phyloP scores from a whole-genome alignment of 192 early-diverging fungal species.

The Thamnidium elegans region DNA sequence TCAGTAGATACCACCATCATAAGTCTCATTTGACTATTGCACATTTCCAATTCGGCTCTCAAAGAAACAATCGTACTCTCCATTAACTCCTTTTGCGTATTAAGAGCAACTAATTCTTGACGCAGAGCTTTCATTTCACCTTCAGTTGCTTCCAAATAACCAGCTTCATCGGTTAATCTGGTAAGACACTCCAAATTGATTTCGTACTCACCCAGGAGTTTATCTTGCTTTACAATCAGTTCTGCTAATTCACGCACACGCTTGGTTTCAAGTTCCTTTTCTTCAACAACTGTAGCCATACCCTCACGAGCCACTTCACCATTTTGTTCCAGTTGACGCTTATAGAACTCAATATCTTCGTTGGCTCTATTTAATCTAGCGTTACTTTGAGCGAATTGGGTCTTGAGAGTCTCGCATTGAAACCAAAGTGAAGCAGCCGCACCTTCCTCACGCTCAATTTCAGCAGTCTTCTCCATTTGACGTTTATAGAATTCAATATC shows the following conservation, averaged over 20 bases:
- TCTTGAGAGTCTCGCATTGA: constrained; percentile 6
- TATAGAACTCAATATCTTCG: constrained; percentile 12
- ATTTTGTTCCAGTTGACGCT: constrained; percentile 4
- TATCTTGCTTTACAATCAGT: constrained; percentile 18
- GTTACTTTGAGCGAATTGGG: constrained; percentile 2
- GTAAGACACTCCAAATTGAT: constrained; percentile 4
- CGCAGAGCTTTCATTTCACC: constrained; percentile 8
- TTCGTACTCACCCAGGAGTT: constrained; percentile 13
- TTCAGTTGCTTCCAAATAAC: constrained; percentile 2
- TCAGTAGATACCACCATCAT: constrained; percentile 27
- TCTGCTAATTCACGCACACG: constrained; percentile 18
- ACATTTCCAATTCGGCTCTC: constrained; percentile 15
- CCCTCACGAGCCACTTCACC: neutral
- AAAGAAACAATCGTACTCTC: constrained; percentile 14
- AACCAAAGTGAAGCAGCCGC: constrained; percentile 10
- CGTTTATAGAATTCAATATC: neutral
- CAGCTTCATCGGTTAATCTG: constrained; percentile 6
- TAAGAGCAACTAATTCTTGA: neutral
- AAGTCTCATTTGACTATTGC: constrained; percentile 19
- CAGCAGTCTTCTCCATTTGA: neutral
- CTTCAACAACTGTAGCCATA: constrained; percentile 1
- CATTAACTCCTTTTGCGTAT: constrained; percentile 2
- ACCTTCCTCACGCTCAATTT: neutral
- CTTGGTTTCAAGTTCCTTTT: constrained; percentile 4
- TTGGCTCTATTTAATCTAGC: neutral